A percentile compares a stretch with the other conserved stretches of the same genome.
phyloP scores from a whole-genome alignment of 495 filamentous ascomycete genomes.

The Rusavskia elegans region DNA sequence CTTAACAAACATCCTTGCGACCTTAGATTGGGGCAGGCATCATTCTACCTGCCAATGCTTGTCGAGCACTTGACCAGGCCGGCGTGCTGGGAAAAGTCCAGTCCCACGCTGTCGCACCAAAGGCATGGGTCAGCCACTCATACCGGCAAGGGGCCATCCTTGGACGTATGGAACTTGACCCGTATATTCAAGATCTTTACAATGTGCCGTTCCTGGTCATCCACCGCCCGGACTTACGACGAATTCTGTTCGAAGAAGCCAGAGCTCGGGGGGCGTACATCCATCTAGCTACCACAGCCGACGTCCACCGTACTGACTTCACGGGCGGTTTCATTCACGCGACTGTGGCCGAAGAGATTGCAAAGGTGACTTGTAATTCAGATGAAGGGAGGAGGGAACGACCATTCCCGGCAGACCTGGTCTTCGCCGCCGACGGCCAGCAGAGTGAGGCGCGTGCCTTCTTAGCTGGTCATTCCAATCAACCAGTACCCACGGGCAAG shows the following conservation, averaged over 20 bases:
- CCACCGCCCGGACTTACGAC: constrained; percentile 4
- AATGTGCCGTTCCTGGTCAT: constrained; percentile 2
- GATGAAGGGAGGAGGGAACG: neutral
- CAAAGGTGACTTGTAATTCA: neutral
- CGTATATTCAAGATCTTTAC: neutral
- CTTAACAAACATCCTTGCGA: neutral
- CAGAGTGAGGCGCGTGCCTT: neutral
- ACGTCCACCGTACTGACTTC: neutral
- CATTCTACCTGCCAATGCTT: constrained; percentile 8
- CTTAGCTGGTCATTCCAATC: neutral
- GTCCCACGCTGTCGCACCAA: neutral
- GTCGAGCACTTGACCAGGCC: constrained; percentile 4
- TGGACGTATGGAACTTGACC: neutral
- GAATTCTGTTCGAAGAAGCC: constrained; percentile 7
- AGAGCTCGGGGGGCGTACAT: constrained; percentile 1
- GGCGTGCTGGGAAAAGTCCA: constrained; percentile 4
- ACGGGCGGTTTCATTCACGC: neutral
- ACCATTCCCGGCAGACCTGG: neutral
- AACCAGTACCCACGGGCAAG: neutral
- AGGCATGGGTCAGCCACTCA: neutral
- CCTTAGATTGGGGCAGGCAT: constrained; percentile 6
- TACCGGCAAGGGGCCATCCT: constrained; percentile 3
- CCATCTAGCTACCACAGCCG: constrained; percentile 1
- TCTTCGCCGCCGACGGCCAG: neutral
- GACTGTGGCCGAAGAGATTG: neutral